Conservation (phyloP, 2,329 filamentous ascomycete species). For the Ustilaginoidea virens region DNA sequence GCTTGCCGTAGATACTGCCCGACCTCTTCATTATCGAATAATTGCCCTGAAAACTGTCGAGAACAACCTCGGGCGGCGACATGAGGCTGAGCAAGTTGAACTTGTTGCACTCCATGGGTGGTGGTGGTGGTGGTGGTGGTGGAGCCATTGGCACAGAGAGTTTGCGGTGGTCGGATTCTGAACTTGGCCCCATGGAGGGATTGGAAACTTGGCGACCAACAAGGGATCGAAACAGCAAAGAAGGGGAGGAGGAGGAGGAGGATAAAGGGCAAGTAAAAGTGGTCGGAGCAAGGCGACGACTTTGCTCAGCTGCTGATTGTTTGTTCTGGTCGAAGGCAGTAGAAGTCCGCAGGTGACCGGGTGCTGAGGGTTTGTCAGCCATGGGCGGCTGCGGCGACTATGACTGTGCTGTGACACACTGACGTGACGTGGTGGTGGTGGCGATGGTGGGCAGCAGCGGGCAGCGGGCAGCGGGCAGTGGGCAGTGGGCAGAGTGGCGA, state of each 20-base stretch:
- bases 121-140: slow-evolving; percentile 12
- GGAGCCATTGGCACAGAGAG: slow-evolving; percentile 14
- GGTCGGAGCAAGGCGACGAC: slow-evolving; percentile 7
- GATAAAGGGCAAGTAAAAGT: slow-evolving; percentile 4
- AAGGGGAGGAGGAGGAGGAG: slow-evolving; percentile 4
- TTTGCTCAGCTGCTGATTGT: slow-evolving; percentile 5
- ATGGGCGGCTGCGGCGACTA: slow-evolving; percentile 4
- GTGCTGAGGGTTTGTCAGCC: slow-evolving; percentile 23
- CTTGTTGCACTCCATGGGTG: slow-evolving; percentile 20
- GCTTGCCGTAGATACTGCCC: slow-evolving; percentile 10
- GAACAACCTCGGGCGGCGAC: slow-evolving; percentile 43
- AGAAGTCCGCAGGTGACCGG: slow-evolving; percentile 13
- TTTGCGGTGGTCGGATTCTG: slow-evolving; percentile 8
- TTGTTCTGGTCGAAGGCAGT: slow-evolving; percentile 15
- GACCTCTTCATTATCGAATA: slow-evolving; percentile 4
- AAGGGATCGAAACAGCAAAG: slow-evolving; percentile 5
- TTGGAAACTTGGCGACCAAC: slow-evolving; percentile 6
- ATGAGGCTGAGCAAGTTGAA: slow-evolving; percentile 40
- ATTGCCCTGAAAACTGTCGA: slow-evolving; percentile 33
- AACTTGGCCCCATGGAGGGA: slow-evolving; percentile 13
- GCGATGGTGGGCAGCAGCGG: too few species aligned
- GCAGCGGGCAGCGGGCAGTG: too few species aligned
- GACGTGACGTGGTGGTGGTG: too few species aligned
- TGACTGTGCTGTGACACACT: slow-evolving; percentile 4
- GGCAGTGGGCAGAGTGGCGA: too few species aligned